phyloP scores from a whole-genome alignment of 495 filamentous ascomycete genomes.

The Parathielavia hyrcaniae region DNA sequence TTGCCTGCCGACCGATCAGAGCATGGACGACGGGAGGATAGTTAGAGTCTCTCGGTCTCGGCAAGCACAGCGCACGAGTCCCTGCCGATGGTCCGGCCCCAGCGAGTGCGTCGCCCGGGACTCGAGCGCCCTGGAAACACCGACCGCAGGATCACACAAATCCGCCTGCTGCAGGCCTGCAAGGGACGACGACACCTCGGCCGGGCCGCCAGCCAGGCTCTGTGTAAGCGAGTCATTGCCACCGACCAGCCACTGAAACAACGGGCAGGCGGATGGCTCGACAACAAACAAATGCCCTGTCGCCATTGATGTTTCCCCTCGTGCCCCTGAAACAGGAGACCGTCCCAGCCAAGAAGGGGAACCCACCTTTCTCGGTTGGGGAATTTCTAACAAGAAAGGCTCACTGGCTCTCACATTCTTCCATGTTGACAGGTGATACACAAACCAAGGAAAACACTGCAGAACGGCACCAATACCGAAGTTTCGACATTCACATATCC shows the following conservation, averaged over 20 bases:
- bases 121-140: background rate
- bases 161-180: too few relatives aligned
- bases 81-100: slow-evolving; percentile 3
- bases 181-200: background rate
- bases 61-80: background rate
- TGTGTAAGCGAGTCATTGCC: background rate
- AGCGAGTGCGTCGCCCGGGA: background rate
- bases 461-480: background rate
- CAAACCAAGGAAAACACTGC: background rate
- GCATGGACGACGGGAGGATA: background rate
- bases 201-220: background rate
- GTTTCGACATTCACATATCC: slow-evolving; percentile 12
- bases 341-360: slow-evolving; percentile 2
- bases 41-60: background rate
- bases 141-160: slow-evolving; percentile 7
- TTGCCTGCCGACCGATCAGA: background rate
- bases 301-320: background rate
- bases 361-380: background rate
- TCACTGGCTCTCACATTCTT: background rate
- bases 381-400: background rate
- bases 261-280: background rate
- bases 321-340: slow-evolving; percentile 16
- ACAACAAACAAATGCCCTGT: background rate
- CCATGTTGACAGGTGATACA: background rate
- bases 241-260: background rate